phyloP scores from a whole-genome alignment of 2,329 filamentous ascomycete genomes.

The Arthrobotrys conoides region DNA sequence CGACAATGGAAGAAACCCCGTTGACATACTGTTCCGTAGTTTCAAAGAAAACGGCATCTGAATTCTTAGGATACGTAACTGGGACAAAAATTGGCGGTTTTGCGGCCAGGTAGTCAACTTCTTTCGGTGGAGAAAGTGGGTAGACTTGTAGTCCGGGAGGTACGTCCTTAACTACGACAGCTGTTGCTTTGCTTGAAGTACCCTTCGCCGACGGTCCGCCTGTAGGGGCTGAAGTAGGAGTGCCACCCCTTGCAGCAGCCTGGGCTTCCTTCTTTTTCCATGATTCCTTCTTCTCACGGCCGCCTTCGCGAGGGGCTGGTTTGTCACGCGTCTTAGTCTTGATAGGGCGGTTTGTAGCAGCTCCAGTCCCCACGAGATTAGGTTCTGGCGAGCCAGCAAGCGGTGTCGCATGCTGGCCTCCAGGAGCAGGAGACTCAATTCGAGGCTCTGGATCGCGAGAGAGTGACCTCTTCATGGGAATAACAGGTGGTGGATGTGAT shows the following conservation, averaged over 20 bases:
- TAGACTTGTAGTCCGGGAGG: constrained; percentile 57
- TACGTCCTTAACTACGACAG: constrained; percentile 31
- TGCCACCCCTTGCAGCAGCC: constrained; percentile 64
- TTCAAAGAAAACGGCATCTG: constrained; percentile 73
- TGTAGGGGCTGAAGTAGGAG: constrained; percentile 65
- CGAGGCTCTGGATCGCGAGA: constrained; percentile 55
- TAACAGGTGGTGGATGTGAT: constrained; percentile 56
- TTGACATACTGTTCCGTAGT: constrained; percentile 75
- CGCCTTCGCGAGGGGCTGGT: constrained; percentile 56
- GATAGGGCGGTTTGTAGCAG: constrained; percentile 52
- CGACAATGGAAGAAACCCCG: constrained; percentile 13
- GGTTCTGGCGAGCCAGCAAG: constrained; percentile 52
- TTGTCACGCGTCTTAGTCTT: constrained; percentile 57
- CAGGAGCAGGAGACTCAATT: constrained; percentile 52
- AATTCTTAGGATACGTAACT: constrained; percentile 44
- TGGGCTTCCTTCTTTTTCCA: constrained; percentile 79
- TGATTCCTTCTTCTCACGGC: constrained; percentile 74
- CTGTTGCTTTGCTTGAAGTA: constrained; percentile 10
- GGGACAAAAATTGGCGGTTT: constrained; percentile 54
- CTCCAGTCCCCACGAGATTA: constrained; percentile 25
- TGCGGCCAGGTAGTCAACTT: constrained; percentile 67
- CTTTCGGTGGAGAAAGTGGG: constrained; percentile 66
- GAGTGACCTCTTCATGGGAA: constrained; percentile 58
- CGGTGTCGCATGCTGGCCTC: constrained; percentile 55
- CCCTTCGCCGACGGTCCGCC: constrained; percentile 9